A percentile compares a stretch with the other conserved stretches of the same genome.
phyloP scores from a whole-genome alignment of 2,329 filamentous ascomycete species.

The Bipolaris victoriae region DNA sequence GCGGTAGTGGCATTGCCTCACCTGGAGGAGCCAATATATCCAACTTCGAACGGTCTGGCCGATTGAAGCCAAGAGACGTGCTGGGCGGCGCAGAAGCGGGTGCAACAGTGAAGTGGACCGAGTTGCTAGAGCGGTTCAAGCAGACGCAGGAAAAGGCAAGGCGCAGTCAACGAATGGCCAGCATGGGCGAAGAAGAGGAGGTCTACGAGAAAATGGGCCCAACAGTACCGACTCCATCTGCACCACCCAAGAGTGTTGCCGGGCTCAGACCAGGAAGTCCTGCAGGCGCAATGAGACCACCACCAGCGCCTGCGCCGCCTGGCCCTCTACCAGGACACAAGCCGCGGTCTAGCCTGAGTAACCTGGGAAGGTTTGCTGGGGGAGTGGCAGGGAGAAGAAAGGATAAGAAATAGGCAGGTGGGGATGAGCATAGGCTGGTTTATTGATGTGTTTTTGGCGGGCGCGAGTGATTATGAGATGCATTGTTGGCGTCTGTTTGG shows the following conservation, averaged over 20 bases:
- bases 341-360: slow-evolving; percentile 51
- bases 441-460: slow-evolving; percentile 8
- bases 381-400: slow-evolving; percentile 48
- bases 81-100: slow-evolving; percentile 64
- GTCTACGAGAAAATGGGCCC: slow-evolving; percentile 40
- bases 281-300: slow-evolving; percentile 29
- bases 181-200: slow-evolving; percentile 47
- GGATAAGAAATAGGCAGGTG: slow-evolving; percentile 37
- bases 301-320: slow-evolving; percentile 24
- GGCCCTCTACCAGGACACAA: slow-evolving; percentile 39
- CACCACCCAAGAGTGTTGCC: slow-evolving; percentile 31
- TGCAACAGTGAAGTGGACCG: slow-evolving; percentile 82
- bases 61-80: slow-evolving; percentile 67
- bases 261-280: slow-evolving; percentile 32
- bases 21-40: slow-evolving; percentile 35
- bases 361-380: slow-evolving; percentile 54
- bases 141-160: slow-evolving; percentile 86
- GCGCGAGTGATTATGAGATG: slow-evolving; percentile 17
- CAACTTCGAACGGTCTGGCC: slow-evolving; percentile 64
- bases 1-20: slow-evolving; percentile 22
- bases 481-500: slow-evolving; percentile 30
- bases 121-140: slow-evolving; percentile 93
- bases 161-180: slow-evolving; percentile 65
- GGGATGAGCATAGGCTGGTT: not conserved
- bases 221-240: slow-evolving; percentile 30